A percentile compares a stretch with the other conserved stretches of the same genome.
Evolutionary conservation across 129 eudicot species (phyloP).

Genomic region (Lactuca sativa): DNA sequence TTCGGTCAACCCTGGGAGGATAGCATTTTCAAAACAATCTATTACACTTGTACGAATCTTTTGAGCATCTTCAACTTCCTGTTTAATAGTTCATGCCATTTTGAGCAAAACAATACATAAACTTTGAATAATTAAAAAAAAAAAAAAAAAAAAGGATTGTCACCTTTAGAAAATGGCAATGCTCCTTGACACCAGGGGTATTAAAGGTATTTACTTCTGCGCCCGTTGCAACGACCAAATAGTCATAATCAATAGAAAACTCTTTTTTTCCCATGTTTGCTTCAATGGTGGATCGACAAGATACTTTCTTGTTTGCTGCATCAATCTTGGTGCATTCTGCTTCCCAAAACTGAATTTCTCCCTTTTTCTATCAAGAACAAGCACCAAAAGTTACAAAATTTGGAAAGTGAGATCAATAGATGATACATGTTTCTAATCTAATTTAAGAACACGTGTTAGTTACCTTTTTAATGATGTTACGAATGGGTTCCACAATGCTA

Average conservation of each 20-base stretch:
- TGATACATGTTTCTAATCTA: neutral
- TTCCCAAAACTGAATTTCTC: constrained; percentile 75
- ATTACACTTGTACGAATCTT: constrained; percentile 77
- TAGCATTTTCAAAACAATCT: constrained; percentile 89
- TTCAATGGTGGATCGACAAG: constrained; percentile 56
- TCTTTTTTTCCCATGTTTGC: constrained; percentile 55
- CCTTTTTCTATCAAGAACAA: constrained; percentile 50
- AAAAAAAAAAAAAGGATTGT: constrained; percentile 12
- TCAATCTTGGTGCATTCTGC: constrained; percentile 87
- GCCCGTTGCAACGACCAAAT: constrained; percentile 76
- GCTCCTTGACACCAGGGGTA: constrained; percentile 86
- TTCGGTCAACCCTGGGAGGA: constrained; percentile 74
- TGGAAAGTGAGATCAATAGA: no score
- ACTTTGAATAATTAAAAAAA: constrained; percentile 9
- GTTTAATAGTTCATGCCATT: constrained; percentile 17
- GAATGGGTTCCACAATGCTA: constrained; percentile 87
- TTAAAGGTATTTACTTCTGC: constrained; percentile 83
- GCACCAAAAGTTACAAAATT: neutral
- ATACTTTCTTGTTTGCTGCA: constrained; percentile 55
- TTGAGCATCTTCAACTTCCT: constrained; percentile 98
- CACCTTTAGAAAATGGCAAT: constrained; percentile 93
- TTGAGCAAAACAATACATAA: constrained; percentile 3
- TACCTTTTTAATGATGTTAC: constrained; percentile 81
- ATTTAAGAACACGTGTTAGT: constrained; percentile 12
- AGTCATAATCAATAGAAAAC: constrained; percentile 74